Base-by-base conservation (phyloP, 1,284 basidiomycete genomes). In the Naganishia sp. region DNA sequence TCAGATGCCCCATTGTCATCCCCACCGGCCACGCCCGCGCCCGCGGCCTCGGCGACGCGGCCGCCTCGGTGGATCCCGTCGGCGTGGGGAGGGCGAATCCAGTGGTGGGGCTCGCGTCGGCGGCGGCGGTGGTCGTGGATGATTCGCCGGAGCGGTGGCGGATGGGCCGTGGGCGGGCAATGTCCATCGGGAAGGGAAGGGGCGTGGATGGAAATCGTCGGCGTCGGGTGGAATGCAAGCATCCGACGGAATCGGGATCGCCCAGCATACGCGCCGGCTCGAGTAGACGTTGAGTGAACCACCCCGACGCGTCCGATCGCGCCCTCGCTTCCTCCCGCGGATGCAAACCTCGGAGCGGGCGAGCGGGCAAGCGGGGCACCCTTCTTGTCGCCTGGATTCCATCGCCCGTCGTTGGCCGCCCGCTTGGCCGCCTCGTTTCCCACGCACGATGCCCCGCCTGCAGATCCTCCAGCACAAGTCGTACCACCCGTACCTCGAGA, bases 1-100 rank as follows among this genome's bases (percentile, higher is more conserved):
- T 79, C 13, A 95, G 83, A 73, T 94, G 89, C 23, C 83, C 82
- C 72, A 84, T 90, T 69, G 85, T 82, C 86, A 94, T 87, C 6
- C 90, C 89, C 25, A 86, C 79, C 0, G 92, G 90, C 79, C 86
- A 86, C 6, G 80, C 84, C 80, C 72, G 46, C 31, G 48, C 18
- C 48, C 33, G 25, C 18, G 69, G 39, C 36, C 10, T 10, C 2
- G 33, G 21, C 33, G 21, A n/a, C 45, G 33, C 45, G 6, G 25
- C 6, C 50, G 50, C 31, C 33, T 36, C 36, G 36, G 9, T 39
- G 10, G 53, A 49, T 25, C 1, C 28, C 28, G 48, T 36, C 31
- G 53, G 53, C 39, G 53, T 55, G 36, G 52, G 39, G 25, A 61
- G 33, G 33, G 59, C 49, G 21, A 61, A 52, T 6, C 48, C 39